Base-by-base conservation (phyloP, 2,329 filamentous ascomycete species). In the Didymella pinodella region DNA sequence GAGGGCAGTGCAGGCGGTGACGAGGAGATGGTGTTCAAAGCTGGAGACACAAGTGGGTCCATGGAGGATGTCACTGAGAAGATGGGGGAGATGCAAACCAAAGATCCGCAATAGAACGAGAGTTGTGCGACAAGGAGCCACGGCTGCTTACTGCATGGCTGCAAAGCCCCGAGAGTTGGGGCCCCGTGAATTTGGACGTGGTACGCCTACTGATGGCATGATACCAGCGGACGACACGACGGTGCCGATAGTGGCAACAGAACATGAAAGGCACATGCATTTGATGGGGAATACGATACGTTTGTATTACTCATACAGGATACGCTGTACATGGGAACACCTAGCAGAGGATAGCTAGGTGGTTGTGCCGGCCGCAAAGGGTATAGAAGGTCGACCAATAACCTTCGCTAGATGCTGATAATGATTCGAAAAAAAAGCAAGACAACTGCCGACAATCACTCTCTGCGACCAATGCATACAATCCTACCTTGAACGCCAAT, bases 1-100 rank as follows among this genome's bases (percentile, higher is more conserved):
- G 70, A 69, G 29, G 64, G 66, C 34, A 63, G 46, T 32, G 54
- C 64, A 34, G 62, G 62, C 29, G 61, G 59, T 28, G 59, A 63
- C 45, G 61, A 60, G 47, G 64, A 66, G 22, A 61, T 54, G 45
- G 44, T 64, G 31, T 57, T 48, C 53, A 57, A 48, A 18, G 51
- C 60, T 34, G 64, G 56, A 34, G 61, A 60, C 18, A 60, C 57
- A 6, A 48, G 63, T 46, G 65, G 52, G 22, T 51, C 50, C 8
- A 69, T 77, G 31, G 73, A 77, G 53, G 68, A 64, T 43, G 66
- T 71, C 43, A 71, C 65, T 48, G 71, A 67, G 57, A 68, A 74
- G 57, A 71, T 77, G 65, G 75, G 71, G 56, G 65, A 65, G 7
- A 59, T 77, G 62, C 62, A 66, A 31, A 70, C 73, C 31, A 63